Conservation (phyloP, 768 basidiomycete species). For the Pholiota conissans region DNA sequence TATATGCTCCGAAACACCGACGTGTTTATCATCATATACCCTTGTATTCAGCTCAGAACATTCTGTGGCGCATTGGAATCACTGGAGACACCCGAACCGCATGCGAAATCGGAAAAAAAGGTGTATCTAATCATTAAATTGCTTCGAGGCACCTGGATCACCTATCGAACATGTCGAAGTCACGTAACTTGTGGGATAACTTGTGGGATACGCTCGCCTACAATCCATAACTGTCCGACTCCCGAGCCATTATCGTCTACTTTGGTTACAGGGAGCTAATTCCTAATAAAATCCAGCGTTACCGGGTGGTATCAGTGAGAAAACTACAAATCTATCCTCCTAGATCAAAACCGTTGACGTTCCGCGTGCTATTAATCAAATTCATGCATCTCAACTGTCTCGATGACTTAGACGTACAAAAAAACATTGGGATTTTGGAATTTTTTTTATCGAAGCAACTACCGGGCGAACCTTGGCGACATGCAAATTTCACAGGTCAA, state of each 20-base stretch:
- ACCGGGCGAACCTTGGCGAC: background rate
- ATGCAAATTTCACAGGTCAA: background rate
- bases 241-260: background rate
- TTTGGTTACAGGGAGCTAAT: background rate
- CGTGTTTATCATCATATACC: background rate
- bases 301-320: background rate
- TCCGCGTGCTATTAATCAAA: background rate
- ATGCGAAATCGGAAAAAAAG: background rate
- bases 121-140: background rate
- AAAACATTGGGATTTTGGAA: slow-evolving; percentile 13
- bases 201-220: background rate
- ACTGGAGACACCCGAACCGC: background rate
- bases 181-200: background rate
- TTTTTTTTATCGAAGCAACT: slow-evolving; percentile 11
- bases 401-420: background rate
- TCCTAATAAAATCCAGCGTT: background rate
- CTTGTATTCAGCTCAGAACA: background rate
- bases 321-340: background rate
- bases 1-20: background rate
- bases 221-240: background rate
- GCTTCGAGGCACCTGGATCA: background rate
- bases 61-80: background rate
- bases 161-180: background rate
- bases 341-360: background rate
- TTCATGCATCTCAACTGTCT: background rate